Percentiles rank a stretch among this genome's conserved stretches.
Conservation (phyloP, 805 yeast species). For the Suhomyces sp. region DNA sequence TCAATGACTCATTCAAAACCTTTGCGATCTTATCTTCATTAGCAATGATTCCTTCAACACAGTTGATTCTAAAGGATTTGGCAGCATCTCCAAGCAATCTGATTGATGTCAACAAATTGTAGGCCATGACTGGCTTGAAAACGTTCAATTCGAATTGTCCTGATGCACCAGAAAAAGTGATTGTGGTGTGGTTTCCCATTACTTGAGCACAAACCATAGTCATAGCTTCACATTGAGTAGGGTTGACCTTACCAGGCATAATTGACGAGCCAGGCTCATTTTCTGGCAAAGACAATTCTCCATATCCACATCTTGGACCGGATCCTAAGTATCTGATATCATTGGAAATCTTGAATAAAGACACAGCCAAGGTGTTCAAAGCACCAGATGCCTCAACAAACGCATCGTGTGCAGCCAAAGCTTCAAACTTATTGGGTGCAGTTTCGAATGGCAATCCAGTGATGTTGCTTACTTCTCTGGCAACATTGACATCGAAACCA, state of each 20-base stretch:
- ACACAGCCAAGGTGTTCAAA: conserved; percentile 37
- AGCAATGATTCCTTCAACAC: conserved; percentile 40
- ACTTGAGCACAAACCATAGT: conserved; percentile 43
- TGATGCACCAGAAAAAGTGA: conserved; percentile 40
- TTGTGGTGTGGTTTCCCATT: conserved; percentile 40
- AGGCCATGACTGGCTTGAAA: conserved; percentile 40
- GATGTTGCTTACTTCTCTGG: conserved; percentile 31
- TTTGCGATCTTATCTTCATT: conserved; percentile 36
- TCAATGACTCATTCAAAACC: conserved; percentile 38
- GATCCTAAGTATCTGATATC: conserved; percentile 41
- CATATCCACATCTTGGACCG: conserved; percentile 43
- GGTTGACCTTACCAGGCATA: conserved; percentile 44
- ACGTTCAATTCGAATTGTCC: conserved; percentile 43
- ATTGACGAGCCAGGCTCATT: conserved; percentile 44
- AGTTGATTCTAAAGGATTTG: conserved; percentile 34
- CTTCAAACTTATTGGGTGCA: conserved; percentile 43
- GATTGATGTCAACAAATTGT: conserved; percentile 35
- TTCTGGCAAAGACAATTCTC: conserved; percentile 39
- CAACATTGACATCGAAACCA: conserved; percentile 37
- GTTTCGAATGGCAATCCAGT: conserved; percentile 35
- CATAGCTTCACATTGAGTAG: conserved; percentile 42
- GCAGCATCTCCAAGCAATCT: conserved; percentile 36
- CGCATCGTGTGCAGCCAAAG: conserved; percentile 42
- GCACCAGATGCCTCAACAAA: conserved; percentile 43
- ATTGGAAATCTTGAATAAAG: conserved; percentile 40